These are phyloP conservation scores for Bauhinia variegata DNA, from an alignment of 306 rosid species.

Conservation along the genomic window DNA sequence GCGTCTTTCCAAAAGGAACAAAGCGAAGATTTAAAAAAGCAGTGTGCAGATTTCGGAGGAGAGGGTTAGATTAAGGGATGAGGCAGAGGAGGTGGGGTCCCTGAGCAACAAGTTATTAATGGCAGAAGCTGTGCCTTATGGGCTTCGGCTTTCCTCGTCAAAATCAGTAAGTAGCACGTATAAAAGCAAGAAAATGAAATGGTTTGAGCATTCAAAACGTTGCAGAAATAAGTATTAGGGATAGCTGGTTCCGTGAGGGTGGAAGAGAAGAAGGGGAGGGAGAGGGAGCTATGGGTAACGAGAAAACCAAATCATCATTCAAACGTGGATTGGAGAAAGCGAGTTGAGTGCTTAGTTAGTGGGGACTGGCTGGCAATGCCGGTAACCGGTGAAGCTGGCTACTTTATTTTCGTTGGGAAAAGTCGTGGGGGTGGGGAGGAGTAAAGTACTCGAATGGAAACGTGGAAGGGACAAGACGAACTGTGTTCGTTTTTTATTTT, in stretches of 20 bases:
- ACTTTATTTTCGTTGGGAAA: background rate
- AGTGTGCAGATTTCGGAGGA: constrained; percentile 11
- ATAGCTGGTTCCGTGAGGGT: no score
- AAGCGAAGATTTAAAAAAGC: constrained; percentile 9
- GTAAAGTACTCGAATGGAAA: background rate
- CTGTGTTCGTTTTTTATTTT: background rate
- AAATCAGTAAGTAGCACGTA: background rate
- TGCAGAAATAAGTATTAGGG: background rate
- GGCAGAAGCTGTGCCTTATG: constrained; percentile 14
- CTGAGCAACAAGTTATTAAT: constrained; percentile 31
- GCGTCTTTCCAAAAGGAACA: background rate
- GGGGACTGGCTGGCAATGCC: no score
- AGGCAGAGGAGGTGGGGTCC: constrained; percentile 29
- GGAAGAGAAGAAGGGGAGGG: background rate
- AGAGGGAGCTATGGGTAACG: background rate
- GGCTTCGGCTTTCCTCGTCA: background rate
- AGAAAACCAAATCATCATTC: background rate
- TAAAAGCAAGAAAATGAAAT: constrained; percentile 1
- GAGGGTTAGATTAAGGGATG: background rate
- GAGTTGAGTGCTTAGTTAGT: no score
- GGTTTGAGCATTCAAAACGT: background rate
- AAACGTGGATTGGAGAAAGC: no score
- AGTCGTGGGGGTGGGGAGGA: background rate
- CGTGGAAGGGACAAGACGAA: background rate
- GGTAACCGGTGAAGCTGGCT: no score